phyloP scores from a whole-genome alignment of 2,329 filamentous ascomycete genomes.

The Colletotrichum graminicola region DNA sequence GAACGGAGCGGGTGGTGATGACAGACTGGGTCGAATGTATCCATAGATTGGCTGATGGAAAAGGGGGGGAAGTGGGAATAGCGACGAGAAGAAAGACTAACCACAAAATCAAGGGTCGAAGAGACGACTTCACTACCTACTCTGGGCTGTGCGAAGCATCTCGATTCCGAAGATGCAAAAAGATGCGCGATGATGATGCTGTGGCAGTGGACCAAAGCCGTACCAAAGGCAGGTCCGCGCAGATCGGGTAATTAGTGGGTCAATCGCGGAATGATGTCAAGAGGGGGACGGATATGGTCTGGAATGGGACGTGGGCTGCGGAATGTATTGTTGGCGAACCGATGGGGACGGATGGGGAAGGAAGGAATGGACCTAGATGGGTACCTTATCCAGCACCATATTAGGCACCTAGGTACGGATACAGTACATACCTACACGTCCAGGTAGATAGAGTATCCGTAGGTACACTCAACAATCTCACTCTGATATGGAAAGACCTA shows the following conservation, averaged over 20 bases:
- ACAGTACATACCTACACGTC: no score
- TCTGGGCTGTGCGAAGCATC: conserved; percentile 13
- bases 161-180: conserved; percentile 24
- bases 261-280: conserved; percentile 32
- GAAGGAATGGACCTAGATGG: no score
- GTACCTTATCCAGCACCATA: neutral
- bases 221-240: neutral
- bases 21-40: neutral
- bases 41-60: neutral
- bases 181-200: conserved; percentile 19
- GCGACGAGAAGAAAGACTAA: neutral
- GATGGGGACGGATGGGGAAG: conserved; percentile 10
- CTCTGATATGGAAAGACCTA: no score
- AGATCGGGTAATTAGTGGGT: conserved; percentile 37
- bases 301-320: conserved; percentile 2
- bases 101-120: conserved; percentile 5
- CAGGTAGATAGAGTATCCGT: no score
- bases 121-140: conserved; percentile 15
- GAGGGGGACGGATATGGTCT: neutral
- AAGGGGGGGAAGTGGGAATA: neutral
- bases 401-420: neutral
- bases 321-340: neutral
- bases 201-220: conserved; percentile 19
- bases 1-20: neutral
- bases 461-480: no score